These are phyloP conservation scores for Iberis pinnata DNA, from an alignment of 345 rosid species.

Conservation along the genomic window DNA sequence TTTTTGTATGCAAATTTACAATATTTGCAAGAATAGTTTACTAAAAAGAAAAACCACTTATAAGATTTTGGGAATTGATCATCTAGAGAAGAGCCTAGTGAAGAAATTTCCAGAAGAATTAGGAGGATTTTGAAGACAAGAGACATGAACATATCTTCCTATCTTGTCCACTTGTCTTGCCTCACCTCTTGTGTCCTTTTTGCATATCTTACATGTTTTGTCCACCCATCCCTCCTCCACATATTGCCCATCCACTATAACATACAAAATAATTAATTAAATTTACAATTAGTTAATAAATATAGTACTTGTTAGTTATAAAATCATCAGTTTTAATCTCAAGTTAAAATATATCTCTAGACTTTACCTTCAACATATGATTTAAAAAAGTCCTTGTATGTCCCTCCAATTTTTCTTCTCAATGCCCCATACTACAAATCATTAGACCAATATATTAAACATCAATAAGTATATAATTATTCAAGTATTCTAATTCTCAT, in stretches of 20 bases:
- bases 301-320: no score
- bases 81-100: slow-evolving; percentile 58
- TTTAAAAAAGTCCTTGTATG: slow-evolving; percentile 88
- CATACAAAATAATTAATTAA: not conserved
- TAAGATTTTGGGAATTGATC: slow-evolving; percentile 12
- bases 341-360: not conserved
- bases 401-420: slow-evolving; percentile 89
- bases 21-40: slow-evolving; percentile 11
- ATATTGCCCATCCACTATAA: slow-evolving; percentile 61
- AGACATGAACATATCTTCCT: slow-evolving; percentile 70
- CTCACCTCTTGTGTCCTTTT: slow-evolving; percentile 74
- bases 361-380: slow-evolving; percentile 73
- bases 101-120: slow-evolving; percentile 59
- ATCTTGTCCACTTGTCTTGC: slow-evolving; percentile 67
- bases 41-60: slow-evolving; percentile 8
- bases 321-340: not conserved
- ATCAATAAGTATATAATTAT: no score
- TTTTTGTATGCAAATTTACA: not conserved
- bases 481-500: no score
- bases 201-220: slow-evolving; percentile 86
- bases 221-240: slow-evolving; percentile 82
- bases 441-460: not conserved
- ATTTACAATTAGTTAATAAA: not conserved
- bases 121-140: slow-evolving; percentile 52
- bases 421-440: slow-evolving; percentile 77